Evolutionary conservation across 345 rosid species (phyloP).

Genomic region (Anacardium occidentale): DNA sequence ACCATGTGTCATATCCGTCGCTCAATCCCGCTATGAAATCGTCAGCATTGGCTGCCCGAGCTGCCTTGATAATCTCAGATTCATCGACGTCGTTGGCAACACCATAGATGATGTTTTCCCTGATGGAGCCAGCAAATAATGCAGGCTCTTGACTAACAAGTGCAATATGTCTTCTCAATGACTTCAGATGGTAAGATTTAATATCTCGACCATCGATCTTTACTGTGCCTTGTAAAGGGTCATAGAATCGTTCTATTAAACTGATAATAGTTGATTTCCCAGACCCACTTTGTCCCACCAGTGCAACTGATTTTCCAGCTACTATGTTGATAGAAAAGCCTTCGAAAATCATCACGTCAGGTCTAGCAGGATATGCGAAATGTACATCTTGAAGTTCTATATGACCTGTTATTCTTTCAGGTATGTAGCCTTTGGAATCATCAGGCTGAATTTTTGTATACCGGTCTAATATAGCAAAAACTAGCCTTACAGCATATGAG

Average conservation of each 20-base stretch:
- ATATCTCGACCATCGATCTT: conserved; percentile 55
- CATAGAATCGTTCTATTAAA: conserved; percentile 64
- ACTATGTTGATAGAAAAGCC: conserved; percentile 51
- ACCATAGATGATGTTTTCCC: conserved; percentile 62
- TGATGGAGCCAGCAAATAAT: conserved; percentile 56
- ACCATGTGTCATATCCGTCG: conserved; percentile 54
- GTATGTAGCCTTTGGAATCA: conserved; percentile 41
- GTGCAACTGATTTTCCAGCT: conserved; percentile 61
- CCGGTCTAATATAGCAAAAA: conserved; percentile 55
- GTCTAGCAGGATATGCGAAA: conserved; percentile 63
- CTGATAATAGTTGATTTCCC: conserved; percentile 75
- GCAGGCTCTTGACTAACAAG: conserved; percentile 79
- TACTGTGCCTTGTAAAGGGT: conserved; percentile 48
- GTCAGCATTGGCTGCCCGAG: conserved; percentile 62
- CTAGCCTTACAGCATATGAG: conserved; percentile 44
- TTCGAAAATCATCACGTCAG: conserved; percentile 44
- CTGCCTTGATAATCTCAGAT: conserved; percentile 53
- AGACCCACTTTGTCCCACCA: conserved; percentile 78
- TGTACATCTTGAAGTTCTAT: conserved; percentile 46
- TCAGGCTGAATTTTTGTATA: conserved; percentile 53
- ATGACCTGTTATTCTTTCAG: conserved; percentile 41
- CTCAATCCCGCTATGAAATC: conserved; percentile 54
- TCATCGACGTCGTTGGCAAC: conserved; percentile 30
- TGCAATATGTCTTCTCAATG: conserved; percentile 60
- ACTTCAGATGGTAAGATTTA: conserved; percentile 43